Percentiles rank a stretch among this genome's conserved stretches.
Conservation (phyloP, 495 filamentous ascomycete species). For the Entonaema liquescens region DNA sequence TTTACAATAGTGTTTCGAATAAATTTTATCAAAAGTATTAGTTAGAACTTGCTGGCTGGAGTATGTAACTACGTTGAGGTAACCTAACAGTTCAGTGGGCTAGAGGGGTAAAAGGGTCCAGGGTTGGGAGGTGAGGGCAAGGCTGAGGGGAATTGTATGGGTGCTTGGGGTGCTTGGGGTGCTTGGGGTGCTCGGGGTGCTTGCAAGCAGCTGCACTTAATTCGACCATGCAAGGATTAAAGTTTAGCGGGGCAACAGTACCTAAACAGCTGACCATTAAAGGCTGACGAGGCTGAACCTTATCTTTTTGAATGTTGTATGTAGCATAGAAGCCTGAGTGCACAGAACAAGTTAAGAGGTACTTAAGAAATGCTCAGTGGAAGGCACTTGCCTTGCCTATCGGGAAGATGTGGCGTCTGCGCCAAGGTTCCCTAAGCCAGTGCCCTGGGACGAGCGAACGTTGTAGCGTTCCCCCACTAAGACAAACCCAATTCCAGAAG, state of each 20-base stretch:
- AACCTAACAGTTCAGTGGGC: conserved; percentile 1
- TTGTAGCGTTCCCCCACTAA: not conserved
- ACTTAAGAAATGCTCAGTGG: no score
- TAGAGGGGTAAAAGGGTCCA: not conserved
- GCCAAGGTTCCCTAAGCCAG: conserved; percentile 11
- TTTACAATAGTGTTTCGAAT: conserved; percentile 6
- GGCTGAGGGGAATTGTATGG: conserved; percentile 31
- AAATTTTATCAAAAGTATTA: conserved; percentile 16
- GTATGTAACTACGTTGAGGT: not conserved
- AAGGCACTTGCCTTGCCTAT: not conserved
- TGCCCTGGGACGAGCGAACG: not conserved
- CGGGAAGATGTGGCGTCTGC: conserved; percentile 15
- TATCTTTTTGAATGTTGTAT: no score
- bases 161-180: no score
- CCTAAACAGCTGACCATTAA: conserved; percentile 26
- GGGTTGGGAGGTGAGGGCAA: conserved; percentile 7
- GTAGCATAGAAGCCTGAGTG: no score
- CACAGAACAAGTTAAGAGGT: no score
- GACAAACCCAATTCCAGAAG: not conserved
- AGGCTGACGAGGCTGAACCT: conserved; percentile 36
- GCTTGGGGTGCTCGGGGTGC: no score
- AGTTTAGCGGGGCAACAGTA: conserved; percentile 23
- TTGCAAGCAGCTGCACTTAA: not conserved
- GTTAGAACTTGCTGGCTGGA: not conserved
- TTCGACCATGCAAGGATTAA: conserved; percentile 26